Conservation (phyloP, 352 stramenopile species). For the Phytophthora pinifolia region DNA sequence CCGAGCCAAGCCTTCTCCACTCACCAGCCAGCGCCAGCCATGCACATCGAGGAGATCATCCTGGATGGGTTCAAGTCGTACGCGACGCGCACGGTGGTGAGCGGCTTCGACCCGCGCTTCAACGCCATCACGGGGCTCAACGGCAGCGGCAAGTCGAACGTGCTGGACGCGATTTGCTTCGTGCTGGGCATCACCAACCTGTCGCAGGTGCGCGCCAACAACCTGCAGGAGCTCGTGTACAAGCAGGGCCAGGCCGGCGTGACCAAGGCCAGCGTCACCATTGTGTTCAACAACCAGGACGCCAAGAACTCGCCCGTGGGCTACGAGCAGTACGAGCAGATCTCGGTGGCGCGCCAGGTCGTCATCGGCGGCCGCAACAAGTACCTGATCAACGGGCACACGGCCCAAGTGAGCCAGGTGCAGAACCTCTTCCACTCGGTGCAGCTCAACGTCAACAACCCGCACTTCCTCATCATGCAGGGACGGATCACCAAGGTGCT, state of each 20-base stretch:
- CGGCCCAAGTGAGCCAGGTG: constrained; percentile 96
- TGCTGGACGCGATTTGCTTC: constrained; percentile 99
- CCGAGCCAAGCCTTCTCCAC: neutral
- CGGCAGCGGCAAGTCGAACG: constrained; percentile 99
- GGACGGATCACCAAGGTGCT: constrained; percentile 98
- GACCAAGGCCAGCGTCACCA: constrained; percentile 98
- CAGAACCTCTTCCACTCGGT: constrained; percentile 99
- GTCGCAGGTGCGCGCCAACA: constrained; percentile 97
- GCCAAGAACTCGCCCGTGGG: constrained; percentile 90
- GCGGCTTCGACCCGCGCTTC: constrained; percentile 98
- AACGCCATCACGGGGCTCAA: constrained; percentile 99
- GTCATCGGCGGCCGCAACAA: constrained; percentile 99
- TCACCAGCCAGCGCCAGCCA: constrained; percentile 32
- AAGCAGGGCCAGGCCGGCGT: constrained; percentile 99
- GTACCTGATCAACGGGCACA: constrained; percentile 99
- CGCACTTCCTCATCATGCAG: constrained; percentile 99
- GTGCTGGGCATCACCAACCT: constrained; percentile 99
- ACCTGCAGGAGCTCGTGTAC: constrained; percentile 99
- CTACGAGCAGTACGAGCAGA: constrained; percentile 98
- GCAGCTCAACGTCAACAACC: constrained; percentile 99
- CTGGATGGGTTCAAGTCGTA: constrained; percentile 99
- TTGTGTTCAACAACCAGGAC: constrained; percentile 99
- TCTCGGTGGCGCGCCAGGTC: constrained; percentile 98
- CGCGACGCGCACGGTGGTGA: constrained; percentile 97
- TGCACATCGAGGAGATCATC: constrained; percentile 99